Conservation (phyloP, 2,329 filamentous ascomycete genomes). For the Teratosphaeria viscida region DNA sequence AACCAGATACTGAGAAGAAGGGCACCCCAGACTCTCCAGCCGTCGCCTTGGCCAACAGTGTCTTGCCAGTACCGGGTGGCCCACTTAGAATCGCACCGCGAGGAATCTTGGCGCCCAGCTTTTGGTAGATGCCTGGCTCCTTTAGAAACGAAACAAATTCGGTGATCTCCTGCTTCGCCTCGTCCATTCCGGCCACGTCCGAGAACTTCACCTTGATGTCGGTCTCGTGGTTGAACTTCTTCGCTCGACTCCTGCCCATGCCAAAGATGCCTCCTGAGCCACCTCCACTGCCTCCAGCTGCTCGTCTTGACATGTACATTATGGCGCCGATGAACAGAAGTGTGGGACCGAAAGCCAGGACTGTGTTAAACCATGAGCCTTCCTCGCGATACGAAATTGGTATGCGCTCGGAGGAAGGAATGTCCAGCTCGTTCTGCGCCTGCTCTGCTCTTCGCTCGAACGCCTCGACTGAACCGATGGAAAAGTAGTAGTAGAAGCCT, state of each 20-base stretch:
- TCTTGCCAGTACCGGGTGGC: constrained; percentile 98
- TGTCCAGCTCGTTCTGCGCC: constrained; percentile 76
- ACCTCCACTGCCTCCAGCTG: constrained; percentile 51
- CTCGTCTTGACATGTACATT: constrained; percentile 67
- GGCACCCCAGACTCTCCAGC: constrained; percentile 94
- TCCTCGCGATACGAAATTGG: constrained; percentile 80
- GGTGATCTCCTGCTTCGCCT: constrained; percentile 97
- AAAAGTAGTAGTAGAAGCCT: constrained; percentile 81
- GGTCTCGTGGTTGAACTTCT: constrained; percentile 94
- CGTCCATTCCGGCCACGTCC: constrained; percentile 95
- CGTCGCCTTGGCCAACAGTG: constrained; percentile 89
- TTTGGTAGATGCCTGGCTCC: constrained; percentile 83
- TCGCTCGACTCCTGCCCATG: constrained; percentile 90
- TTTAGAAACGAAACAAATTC: constrained; percentile 97
- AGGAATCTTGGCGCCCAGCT: constrained; percentile 92
- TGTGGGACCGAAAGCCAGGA: constrained; percentile 79
- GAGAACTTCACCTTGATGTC: constrained; percentile 94
- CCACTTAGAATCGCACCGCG: constrained; percentile 92
- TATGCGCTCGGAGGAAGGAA: constrained; percentile 79
- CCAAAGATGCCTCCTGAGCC: constrained; percentile 75
- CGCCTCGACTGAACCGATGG: constrained; percentile 84
- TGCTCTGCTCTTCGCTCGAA: constrained; percentile 85
- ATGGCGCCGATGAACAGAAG: constrained; percentile 75
- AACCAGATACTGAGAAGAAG: constrained; percentile 97
- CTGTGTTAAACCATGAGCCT: constrained; percentile 57